A percentile compares a stretch with the other conserved stretches of the same genome.
phyloP scores from a whole-genome alignment of 2,329 filamentous ascomycete species.

The Ceratocystis lukuohia region DNA sequence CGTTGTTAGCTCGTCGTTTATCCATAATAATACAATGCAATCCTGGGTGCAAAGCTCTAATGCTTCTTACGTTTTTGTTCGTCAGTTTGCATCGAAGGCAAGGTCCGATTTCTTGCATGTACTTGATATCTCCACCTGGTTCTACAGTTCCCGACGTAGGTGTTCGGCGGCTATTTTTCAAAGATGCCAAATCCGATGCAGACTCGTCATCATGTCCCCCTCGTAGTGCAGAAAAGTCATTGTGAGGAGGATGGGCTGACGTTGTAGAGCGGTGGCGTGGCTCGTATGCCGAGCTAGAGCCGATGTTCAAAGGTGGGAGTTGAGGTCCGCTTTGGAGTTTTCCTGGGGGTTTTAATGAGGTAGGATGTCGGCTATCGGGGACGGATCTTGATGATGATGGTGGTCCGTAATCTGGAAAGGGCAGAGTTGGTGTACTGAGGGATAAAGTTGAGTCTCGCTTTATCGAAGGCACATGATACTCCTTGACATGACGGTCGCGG shows the following conservation, averaged over 20 bases:
- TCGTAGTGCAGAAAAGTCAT: background rate
- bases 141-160: background rate
- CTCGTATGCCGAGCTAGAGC: background rate
- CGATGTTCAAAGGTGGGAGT: background rate
- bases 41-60: background rate
- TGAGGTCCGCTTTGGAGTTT: slow-evolving; percentile 1
- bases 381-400: background rate
- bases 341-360: background rate
- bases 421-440: slow-evolving; percentile 27
- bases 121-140: background rate
- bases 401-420: slow-evolving; percentile 22
- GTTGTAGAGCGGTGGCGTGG: background rate
- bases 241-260: background rate
- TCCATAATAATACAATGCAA: background rate
- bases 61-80: slow-evolving; percentile 15
- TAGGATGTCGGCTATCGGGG: background rate
- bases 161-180: background rate
- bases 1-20: background rate
- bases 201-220: background rate
- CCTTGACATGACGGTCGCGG: slow-evolving; percentile 37
- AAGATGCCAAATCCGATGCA: slow-evolving; percentile 19
- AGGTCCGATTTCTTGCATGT: slow-evolving; percentile 13
- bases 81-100: slow-evolving; percentile 18
- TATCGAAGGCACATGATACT: slow-evolving; percentile 29
- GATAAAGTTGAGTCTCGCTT: slow-evolving; percentile 37